Evolutionary conservation across 2,329 filamentous ascomycete species (phyloP), one percentile per base, ranked within the genome.

Genomic region (Exophiala viscosa): DNA sequence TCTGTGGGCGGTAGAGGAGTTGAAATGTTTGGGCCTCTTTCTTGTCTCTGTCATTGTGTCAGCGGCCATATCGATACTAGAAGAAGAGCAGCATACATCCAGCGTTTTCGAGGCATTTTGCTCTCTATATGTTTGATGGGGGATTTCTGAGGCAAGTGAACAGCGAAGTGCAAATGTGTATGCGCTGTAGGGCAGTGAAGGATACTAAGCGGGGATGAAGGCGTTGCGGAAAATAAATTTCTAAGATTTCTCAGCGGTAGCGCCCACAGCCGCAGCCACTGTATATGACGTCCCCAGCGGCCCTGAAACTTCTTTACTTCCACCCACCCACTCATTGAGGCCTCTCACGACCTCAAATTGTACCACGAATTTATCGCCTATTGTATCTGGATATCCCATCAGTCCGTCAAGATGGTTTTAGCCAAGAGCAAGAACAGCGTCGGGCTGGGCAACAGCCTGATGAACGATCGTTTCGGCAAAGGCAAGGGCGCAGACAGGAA

Each of bases 391-490:
- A 28, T 15, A 38, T 36, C 10, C 31, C 28, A 23, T 13, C 10
- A 23, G 20, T 6, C 38, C 56, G 61, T 57, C 70, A 76, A 61
- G 38, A 88, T 88, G 85, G 83, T 85, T 65, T 74, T 88, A 65
- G 84, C 93, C 72, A 99, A 97, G 76, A 96, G 90, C 61, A 97
- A 96, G 73, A 95, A 91, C 73, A 81, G 85, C 65, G 90, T 96
- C 66, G 93, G 93, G 70, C 84, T 99, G 75, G 93, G 93, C 70
- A 96, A 96, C 76, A 85, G 87, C 75, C 83, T 99, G 69, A 99
- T 99, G 93, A 97, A 97, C 70, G 93, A 97, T 75, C 87, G 92
- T 53, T 96, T 97, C 72, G 90, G 91, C 67, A 95, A 93, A 74
- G 88, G 89, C 66, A 96, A 95, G 72, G 88, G 90, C 60, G 69